phyloP scores from a whole-genome alignment of 257 asterid species.

The Scutellaria barbata region DNA sequence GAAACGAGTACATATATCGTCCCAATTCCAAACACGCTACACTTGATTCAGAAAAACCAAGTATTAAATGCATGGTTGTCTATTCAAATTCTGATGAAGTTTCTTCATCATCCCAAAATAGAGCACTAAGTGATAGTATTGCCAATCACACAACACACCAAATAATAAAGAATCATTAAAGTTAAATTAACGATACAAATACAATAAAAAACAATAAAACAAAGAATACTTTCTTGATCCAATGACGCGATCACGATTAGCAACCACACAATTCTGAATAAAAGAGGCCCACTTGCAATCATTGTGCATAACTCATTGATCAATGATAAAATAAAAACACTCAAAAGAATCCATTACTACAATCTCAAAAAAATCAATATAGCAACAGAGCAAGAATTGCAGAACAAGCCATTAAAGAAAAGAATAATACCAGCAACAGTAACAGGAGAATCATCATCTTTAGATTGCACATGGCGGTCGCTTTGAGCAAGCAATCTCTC shows the following conservation, averaged over 20 bases:
- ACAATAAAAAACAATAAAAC: neutral
- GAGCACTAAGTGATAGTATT: neutral
- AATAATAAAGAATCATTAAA: too few species aligned
- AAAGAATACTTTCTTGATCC: neutral
- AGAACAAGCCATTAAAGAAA: neutral
- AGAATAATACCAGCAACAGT: slow-evolving; percentile 70
- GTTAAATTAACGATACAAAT: too few species aligned
- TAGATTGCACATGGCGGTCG: slow-evolving; percentile 55
- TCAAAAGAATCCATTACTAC: neutral
- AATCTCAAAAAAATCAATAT: too few species aligned
- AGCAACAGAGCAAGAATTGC: too few species aligned
- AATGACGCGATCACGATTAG: neutral
- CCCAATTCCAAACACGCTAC: too few species aligned
- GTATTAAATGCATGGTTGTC: neutral
- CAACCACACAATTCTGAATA: neutral
- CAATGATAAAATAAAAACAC: too few species aligned
- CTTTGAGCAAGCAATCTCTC: slow-evolving; percentile 44
- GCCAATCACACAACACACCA: too few species aligned
- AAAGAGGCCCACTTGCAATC: neutral
- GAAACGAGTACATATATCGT: neutral
- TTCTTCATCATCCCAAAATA: slow-evolving; percentile 7
- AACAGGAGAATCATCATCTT: slow-evolving; percentile 78
- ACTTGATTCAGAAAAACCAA: too few species aligned
- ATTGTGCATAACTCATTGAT: too few species aligned
- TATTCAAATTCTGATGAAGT: slow-evolving; percentile 7